Evolutionary conservation across 768 basidiomycete genomes (phyloP).

Genomic region (Naematelia aurantialba): DNA sequence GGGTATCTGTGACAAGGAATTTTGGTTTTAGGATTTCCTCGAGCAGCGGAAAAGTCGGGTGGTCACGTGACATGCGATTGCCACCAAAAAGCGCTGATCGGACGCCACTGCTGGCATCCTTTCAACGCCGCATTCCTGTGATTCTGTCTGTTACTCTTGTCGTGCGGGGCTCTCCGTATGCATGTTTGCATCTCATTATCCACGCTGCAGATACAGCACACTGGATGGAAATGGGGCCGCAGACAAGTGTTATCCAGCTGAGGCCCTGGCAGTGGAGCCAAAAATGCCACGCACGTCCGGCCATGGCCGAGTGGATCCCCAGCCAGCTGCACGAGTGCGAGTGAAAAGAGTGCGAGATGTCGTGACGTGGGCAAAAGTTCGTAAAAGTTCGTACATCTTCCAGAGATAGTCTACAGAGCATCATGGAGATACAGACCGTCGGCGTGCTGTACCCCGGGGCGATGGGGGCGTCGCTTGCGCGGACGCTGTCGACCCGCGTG

Average conservation of each 20-base stretch:
- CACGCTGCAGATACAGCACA: too few species aligned
- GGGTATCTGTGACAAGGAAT: too few species aligned
- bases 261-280: not conserved
- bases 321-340: not conserved
- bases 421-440: constrained; percentile 42
- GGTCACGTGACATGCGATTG: not conserved
- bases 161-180: too few species aligned
- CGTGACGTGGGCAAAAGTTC: too few species aligned
- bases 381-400: too few species aligned
- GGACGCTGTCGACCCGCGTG: constrained; percentile 53
- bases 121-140: too few species aligned
- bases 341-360: too few species aligned
- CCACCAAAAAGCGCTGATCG: not conserved
- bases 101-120: not conserved
- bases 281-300: not conserved
- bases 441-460: constrained; percentile 60
- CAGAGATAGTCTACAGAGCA: too few species aligned
- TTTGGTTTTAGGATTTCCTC: too few species aligned
- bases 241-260: not conserved
- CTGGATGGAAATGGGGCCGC: too few species aligned
- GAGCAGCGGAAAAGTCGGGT: not conserved
- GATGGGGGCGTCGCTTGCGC: constrained; percentile 62
- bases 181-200: too few species aligned
- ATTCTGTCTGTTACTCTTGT: too few species aligned
- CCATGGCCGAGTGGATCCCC: not conserved